Percentiles rank a stretch among this genome's conserved stretches.
Evolutionary conservation across 352 stramenopile genomes (phyloP).

Genomic region (Blastocystis hominis): DNA sequence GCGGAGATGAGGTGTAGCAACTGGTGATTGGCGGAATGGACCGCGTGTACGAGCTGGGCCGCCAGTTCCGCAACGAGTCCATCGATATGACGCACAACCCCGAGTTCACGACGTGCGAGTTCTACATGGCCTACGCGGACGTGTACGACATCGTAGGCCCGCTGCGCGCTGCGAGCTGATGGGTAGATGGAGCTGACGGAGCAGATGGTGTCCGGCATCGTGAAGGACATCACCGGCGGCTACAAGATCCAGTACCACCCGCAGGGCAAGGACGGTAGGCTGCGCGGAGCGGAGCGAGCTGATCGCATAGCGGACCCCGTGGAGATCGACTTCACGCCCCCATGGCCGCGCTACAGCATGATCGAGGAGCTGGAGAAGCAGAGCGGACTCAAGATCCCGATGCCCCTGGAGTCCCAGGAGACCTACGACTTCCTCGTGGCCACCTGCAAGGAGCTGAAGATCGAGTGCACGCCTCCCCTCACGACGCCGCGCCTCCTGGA

Average conservation of each 20-base stretch:
- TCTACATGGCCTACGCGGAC: conserved; percentile 95
- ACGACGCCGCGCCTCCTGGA: conserved; percentile 86
- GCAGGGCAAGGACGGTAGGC: conserved; percentile 63
- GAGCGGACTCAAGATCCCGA: conserved; percentile 72
- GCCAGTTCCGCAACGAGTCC: conserved; percentile 94
- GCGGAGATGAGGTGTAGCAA: conserved; percentile 59
- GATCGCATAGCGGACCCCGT: conserved; percentile 59
- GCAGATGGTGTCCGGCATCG: conserved; percentile 88
- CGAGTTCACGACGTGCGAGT: conserved; percentile 97
- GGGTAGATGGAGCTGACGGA: conserved; percentile 85
- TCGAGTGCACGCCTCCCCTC: conserved; percentile 82
- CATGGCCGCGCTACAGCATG: conserved; percentile 90
- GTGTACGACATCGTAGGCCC: conserved; percentile 81
- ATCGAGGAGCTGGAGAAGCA: conserved; percentile 84
- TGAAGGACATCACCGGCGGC: conserved; percentile 87
- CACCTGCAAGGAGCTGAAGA: conserved; percentile 73
- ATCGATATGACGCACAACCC: conserved; percentile 96
- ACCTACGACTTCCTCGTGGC: conserved; percentile 70
- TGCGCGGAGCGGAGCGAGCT: not conserved
- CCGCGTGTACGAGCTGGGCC: conserved; percentile 93
- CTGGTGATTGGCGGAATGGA: conserved; percentile 87
- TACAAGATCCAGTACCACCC: conserved; percentile 87
- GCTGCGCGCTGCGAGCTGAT: not conserved
- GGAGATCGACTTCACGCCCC: conserved; percentile 93
- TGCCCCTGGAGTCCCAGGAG: conserved; percentile 64